These are phyloP conservation scores for Lachnellula suecica DNA, from an alignment of 2,329 filamentous ascomycete genomes.

Conservation along the genomic window DNA sequence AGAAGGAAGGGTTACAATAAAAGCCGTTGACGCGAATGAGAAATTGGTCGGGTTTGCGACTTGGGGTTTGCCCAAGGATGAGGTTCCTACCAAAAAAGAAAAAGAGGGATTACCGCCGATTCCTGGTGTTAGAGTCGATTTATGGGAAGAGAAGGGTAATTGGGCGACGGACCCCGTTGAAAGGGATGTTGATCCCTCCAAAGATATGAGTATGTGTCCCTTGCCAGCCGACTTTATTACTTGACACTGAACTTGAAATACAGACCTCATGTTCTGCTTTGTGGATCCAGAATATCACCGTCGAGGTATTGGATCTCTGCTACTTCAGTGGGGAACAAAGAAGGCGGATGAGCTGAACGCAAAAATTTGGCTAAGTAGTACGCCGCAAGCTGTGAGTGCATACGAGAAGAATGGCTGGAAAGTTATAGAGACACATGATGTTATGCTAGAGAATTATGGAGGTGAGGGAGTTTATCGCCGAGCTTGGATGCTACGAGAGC, in stretches of 20 bases:
- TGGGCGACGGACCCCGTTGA: constrained; percentile 13
- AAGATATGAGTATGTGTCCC: constrained; percentile 18
- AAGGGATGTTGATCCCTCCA: constrained; percentile 17
- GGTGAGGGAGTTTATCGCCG: constrained; percentile 16
- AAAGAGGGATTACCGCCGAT: constrained; percentile 7
- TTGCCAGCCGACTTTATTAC: not conserved
- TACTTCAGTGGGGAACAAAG: constrained; percentile 13
- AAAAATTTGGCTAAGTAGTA: constrained; percentile 20
- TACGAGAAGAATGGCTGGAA: constrained; percentile 31
- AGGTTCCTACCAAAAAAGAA: not conserved
- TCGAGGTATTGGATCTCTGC: constrained; percentile 16
- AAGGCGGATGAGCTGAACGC: constrained; percentile 12
- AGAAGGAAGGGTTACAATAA: constrained; percentile 10
- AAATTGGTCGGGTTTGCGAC: constrained; percentile 16
- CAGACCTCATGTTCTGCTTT: constrained; percentile 18
- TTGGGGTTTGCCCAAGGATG: constrained; percentile 16
- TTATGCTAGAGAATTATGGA: constrained; percentile 18
- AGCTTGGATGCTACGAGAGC: constrained; percentile 19
- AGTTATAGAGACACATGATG: constrained; percentile 21
- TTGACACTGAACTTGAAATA: not conserved
- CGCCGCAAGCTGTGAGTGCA: constrained; percentile 15
- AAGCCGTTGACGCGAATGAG: constrained; percentile 9
- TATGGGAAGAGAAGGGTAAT: constrained; percentile 19
- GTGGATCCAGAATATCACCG: constrained; percentile 19
- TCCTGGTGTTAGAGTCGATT: constrained; percentile 13